Evolutionary conservation across 208 protist species (phyloP).

Genomic region (Wallacemonas sp.): DNA sequence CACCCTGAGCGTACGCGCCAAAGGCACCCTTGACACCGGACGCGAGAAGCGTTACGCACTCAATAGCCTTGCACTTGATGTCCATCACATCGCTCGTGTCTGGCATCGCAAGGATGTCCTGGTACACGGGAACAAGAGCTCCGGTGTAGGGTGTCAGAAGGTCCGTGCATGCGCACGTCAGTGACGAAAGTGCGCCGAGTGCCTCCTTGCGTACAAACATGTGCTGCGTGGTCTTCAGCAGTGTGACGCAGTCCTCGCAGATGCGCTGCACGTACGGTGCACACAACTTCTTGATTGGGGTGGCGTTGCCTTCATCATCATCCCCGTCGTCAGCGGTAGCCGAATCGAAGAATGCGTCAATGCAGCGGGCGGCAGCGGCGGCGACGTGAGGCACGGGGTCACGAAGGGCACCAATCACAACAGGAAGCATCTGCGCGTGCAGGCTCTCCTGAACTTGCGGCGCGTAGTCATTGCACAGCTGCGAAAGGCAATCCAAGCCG

Average conservation of each 20-base stretch:
- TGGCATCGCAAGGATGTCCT: conserved; percentile 64
- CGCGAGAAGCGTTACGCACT: conserved; percentile 84
- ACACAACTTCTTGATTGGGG: conserved; percentile 26
- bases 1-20: conserved; percentile 51
- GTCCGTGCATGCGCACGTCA: conserved; percentile 59
- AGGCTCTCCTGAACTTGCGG: conserved; percentile 55
- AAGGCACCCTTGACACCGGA: conserved; percentile 74
- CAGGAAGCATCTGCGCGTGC: conserved; percentile 48
- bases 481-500: conserved; percentile 68
- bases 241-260: conserved; percentile 52
- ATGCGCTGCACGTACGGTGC: conserved; percentile 60
- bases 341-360: conserved; percentile 78
- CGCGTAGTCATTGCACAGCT: conserved; percentile 71
- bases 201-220: conserved; percentile 64
- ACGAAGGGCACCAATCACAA: conserved; percentile 43
- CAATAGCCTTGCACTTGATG: conserved; percentile 84
- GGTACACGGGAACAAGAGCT: conserved; percentile 70
- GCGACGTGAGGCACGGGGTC: conserved; percentile 71
- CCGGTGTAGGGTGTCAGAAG: conserved; percentile 57
- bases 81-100: conserved; percentile 55
- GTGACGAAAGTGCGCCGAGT: conserved; percentile 67
- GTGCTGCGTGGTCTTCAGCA: conserved; percentile 43
- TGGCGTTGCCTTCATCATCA: conserved; percentile 41
- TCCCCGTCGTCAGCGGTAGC: conserved; percentile 52
- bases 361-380: conserved; percentile 56